Percentiles rank a stretch among this genome's conserved stretches.
Evolutionary conservation across 2,329 filamentous ascomycete species (phyloP).

Genomic region (Atkinsonella hypoxylon): DNA sequence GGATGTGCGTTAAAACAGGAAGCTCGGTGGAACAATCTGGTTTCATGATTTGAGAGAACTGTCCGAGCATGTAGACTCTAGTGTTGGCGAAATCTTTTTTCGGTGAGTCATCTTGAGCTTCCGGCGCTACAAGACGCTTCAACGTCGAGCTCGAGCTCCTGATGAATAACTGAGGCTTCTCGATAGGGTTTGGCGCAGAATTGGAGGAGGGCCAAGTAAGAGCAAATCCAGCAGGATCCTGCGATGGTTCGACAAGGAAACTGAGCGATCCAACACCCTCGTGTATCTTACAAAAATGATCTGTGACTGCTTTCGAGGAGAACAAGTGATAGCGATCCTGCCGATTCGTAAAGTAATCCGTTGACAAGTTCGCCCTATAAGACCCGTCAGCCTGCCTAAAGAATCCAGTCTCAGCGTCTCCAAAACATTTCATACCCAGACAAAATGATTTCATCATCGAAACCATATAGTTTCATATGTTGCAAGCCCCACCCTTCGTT

Average conservation of each 20-base stretch:
- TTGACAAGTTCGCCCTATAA: conserved; percentile 68
- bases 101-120: not conserved
- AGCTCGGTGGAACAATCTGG: conserved; percentile 81
- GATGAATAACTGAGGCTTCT: conserved; percentile 58
- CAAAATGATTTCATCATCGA: conserved; percentile 91
- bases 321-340: conserved; percentile 94
- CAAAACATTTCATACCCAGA: conserved; percentile 49
- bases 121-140: conserved; percentile 46
- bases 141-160: conserved; percentile 55
- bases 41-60: conserved; percentile 73
- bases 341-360: conserved; percentile 91
- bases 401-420: too few relatives aligned
- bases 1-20: conserved; percentile 63
- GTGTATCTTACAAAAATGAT: conserved; percentile 74
- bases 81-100: conserved; percentile 39
- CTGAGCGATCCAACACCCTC: conserved; percentile 66
- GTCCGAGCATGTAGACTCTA: conserved; percentile 72
- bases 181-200: conserved; percentile 60
- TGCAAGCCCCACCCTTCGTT: conserved; percentile 98
- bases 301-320: conserved; percentile 62
- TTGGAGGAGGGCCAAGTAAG: conserved; percentile 68
- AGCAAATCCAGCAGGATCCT: conserved; percentile 42
- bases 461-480: conserved; percentile 96
- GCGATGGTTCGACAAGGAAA: conserved; percentile 60
- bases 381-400: not conserved